Evolutionary conservation across 2,329 filamentous ascomycete genomes (phyloP).

Genomic region (Macrophomina phaseolina): DNA sequence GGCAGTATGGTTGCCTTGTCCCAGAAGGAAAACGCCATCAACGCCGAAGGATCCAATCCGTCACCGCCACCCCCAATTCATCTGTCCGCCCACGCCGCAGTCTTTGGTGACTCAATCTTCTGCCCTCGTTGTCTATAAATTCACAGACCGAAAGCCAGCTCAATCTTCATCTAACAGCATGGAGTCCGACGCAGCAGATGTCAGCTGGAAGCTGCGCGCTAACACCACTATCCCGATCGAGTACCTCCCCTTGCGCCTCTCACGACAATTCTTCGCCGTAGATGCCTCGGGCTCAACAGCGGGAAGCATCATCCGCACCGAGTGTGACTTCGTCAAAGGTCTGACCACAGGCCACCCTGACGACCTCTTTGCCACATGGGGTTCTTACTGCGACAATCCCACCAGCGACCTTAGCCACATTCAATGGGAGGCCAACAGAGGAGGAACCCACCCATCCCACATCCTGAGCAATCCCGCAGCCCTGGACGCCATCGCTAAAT

Average conservation of each 20-base stretch:
- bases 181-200: too few relatives aligned
- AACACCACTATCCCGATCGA: too few relatives aligned
- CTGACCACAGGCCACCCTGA: slow-evolving; percentile 24
- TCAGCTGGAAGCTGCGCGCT: too few relatives aligned
- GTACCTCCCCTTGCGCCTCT: slow-evolving; percentile 6
- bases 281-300: slow-evolving; percentile 41
- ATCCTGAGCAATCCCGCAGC: slow-evolving; percentile 34
- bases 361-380: slow-evolving; percentile 35
- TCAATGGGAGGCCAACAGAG: slow-evolving; percentile 31
- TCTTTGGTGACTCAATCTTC: too few relatives aligned
- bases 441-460: slow-evolving; percentile 32
- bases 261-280: slow-evolving; percentile 41
- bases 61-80: too few relatives aligned
- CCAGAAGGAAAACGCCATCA: too few relatives aligned
- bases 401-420: slow-evolving; percentile 13
- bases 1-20: too few relatives aligned
- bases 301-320: slow-evolving; percentile 31
- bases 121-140: too few relatives aligned
- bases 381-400: slow-evolving; percentile 32
- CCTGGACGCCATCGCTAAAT: slow-evolving; percentile 32
- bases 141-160: too few relatives aligned
- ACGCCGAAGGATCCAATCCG: too few relatives aligned
- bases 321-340: slow-evolving; percentile 33
- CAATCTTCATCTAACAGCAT: too few relatives aligned
- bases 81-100: too few relatives aligned